phyloP scores from a whole-genome alignment of 2,329 filamentous ascomycete genomes.

The Ophiostoma piceae region DNA sequence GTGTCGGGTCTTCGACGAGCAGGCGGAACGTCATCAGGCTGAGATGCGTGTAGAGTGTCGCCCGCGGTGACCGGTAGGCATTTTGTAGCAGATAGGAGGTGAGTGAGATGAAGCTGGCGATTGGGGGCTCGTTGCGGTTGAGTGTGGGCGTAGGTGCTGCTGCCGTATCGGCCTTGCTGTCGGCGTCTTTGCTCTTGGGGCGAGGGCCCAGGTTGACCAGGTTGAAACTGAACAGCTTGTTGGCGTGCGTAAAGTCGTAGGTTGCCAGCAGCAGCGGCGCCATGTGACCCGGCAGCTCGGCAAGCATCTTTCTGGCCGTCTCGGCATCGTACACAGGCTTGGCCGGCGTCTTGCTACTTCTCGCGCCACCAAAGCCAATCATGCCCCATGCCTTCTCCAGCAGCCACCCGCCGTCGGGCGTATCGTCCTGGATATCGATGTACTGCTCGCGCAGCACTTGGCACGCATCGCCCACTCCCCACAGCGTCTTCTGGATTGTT shows the following conservation, averaged over 20 bases:
- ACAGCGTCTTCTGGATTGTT: conserved; percentile 76
- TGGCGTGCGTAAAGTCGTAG: conserved; percentile 90
- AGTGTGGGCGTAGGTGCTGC: background rate
- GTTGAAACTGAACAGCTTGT: conserved; percentile 90
- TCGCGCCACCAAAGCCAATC: conserved; percentile 66
- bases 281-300: conserved; percentile 70
- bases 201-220: conserved; percentile 55
- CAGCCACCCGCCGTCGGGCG: conserved; percentile 77
- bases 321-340: conserved; percentile 64
- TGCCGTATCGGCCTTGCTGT: background rate
- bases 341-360: conserved; percentile 52
- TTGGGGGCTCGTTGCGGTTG: conserved; percentile 57
- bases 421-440: conserved; percentile 79
- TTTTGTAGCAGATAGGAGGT: conserved; percentile 92
- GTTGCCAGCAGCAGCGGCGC: conserved; percentile 76
- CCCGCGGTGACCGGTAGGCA: conserved; percentile 74
- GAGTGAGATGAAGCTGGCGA: conserved; percentile 78
- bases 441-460: conserved; percentile 66
- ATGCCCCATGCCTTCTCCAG: conserved; percentile 74
- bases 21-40: conserved; percentile 81
- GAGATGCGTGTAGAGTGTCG: conserved; percentile 76
- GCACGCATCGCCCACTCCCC: conserved; percentile 69
- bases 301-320: conserved; percentile 75
- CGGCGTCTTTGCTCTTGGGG: conserved; percentile 28
- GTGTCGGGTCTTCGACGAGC: conserved; percentile 74